Percentiles rank a stretch among this genome's conserved stretches.
phyloP scores from a whole-genome alignment of 1,284 basidiomycete genomes.

The Cryptococcus sp. region DNA sequence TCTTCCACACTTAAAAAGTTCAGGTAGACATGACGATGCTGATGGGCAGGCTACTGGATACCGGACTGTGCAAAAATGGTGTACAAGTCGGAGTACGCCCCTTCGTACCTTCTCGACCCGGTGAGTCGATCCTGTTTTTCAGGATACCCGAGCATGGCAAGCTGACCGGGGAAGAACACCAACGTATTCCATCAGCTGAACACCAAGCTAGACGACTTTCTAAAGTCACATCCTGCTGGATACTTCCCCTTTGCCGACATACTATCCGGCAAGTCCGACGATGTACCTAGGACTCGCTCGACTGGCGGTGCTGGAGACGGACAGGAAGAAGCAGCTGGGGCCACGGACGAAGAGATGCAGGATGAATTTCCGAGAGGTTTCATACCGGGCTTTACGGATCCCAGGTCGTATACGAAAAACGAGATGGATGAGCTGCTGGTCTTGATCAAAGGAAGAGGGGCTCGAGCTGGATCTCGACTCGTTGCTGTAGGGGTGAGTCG shows the following conservation, averaged over 20 bases:
- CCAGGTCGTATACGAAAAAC: conserved; percentile 11
- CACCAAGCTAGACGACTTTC: conserved; percentile 58
- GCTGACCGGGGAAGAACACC: conserved; percentile 55
- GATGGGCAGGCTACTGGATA: conserved; percentile 77
- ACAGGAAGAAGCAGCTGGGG: conserved; percentile 4
- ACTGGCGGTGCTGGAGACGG: neutral
- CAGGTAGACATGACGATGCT: neutral
- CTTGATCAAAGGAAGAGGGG: conserved; percentile 10
- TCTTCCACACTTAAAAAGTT: neutral
- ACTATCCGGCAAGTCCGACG: conserved; percentile 1
- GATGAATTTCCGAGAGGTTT: conserved; percentile 28
- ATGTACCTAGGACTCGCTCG: conserved; percentile 6
- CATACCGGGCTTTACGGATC: conserved; percentile 39
- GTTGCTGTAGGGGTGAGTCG: conserved; percentile 19
- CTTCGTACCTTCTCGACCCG: conserved; percentile 84
- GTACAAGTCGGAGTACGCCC: conserved; percentile 89
- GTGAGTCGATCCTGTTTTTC: conserved; percentile 47
- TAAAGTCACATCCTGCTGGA: conserved; percentile 52
- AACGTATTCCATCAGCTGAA: conserved; percentile 67
- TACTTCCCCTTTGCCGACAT: conserved; percentile 38
- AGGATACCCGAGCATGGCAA: too few relatives aligned
- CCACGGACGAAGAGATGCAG: conserved; percentile 12
- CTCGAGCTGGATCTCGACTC: conserved; percentile 5
- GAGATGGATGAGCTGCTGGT: conserved; percentile 27
- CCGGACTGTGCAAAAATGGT: conserved; percentile 90